Evolutionary conservation across 2,329 filamentous ascomycete genomes (phyloP).

Genomic region (Trichoderma harzianum): DNA sequence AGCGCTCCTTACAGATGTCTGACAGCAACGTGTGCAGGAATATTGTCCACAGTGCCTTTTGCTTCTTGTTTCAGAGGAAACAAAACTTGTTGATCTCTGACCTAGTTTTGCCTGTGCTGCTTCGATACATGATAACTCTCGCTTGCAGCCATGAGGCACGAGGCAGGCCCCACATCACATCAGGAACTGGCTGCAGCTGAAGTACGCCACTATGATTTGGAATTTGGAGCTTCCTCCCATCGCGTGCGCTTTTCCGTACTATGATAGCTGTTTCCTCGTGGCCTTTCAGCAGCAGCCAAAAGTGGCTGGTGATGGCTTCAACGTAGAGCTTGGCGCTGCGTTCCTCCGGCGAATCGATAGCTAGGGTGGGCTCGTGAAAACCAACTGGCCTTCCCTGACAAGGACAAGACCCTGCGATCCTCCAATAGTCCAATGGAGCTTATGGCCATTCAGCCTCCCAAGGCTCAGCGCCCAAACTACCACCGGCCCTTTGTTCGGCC

Average conservation of each 20-base stretch:
- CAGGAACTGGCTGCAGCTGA: neutral
- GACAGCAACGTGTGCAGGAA: neutral
- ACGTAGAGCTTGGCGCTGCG: conserved; percentile 15
- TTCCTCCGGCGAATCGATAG: conserved; percentile 28
- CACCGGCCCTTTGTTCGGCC: conserved; percentile 7
- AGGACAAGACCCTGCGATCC: neutral
- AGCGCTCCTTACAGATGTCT: neutral
- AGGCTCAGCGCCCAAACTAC: neutral
- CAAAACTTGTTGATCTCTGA: neutral
- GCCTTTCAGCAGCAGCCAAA: neutral
- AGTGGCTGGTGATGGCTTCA: conserved; percentile 4
- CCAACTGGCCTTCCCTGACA: neutral
- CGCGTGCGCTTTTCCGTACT: neutral
- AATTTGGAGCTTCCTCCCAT: neutral
- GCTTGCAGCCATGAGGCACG: neutral
- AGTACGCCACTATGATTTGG: neutral
- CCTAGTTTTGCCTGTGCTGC: neutral
- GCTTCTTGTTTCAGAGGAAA: neutral
- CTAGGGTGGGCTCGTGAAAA: conserved; percentile 18
- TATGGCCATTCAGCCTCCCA: neutral
- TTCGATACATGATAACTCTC: neutral
- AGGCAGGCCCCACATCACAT: neutral
- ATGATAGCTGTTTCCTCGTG: neutral
- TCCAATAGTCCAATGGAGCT: neutral
- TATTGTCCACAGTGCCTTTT: neutral